These are phyloP conservation scores for Sungouiozyma intestinalis DNA, from an alignment of 805 yeast species.

Conservation along the genomic window DNA sequence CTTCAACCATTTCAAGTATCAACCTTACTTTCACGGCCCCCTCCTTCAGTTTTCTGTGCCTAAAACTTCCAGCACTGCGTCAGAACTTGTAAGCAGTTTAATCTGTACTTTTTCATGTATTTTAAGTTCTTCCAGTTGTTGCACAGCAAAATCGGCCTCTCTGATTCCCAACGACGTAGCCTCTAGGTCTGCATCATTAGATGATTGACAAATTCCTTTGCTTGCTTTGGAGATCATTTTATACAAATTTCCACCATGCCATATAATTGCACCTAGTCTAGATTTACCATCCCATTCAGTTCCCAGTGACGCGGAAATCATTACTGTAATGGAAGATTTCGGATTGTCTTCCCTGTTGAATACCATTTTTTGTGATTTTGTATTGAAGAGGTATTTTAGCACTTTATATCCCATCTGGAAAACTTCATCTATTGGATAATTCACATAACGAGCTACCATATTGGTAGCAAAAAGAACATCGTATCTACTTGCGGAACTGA, in stretches of 20 bases:
- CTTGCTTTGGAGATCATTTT: too few species aligned
- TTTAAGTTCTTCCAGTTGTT: too few species aligned
- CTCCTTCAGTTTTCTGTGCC: too few species aligned
- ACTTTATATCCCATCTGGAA: not conserved
- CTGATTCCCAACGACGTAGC: too few species aligned
- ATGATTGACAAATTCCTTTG: too few species aligned
- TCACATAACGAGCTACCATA: not conserved
- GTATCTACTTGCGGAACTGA: conserved; percentile 2
- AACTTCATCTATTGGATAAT: conserved; percentile 2
- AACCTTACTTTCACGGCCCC: too few species aligned
- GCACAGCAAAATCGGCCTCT: too few species aligned
- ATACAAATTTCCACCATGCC: not conserved
- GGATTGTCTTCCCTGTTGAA: not conserved
- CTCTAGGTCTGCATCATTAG: too few species aligned
- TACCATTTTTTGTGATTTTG: not conserved
- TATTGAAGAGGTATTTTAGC: not conserved
- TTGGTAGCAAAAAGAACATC: conserved; percentile 3
- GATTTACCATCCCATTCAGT: conserved; percentile 2
- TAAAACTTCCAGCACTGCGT: too few species aligned
- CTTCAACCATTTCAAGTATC: too few species aligned
- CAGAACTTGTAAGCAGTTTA: too few species aligned
- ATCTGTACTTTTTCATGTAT: too few species aligned
- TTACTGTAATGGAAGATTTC: not conserved
- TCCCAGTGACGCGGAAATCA: conserved; percentile 2
- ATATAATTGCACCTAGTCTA: not conserved